These are phyloP conservation scores for Penicillium crystallinum DNA, from an alignment of 495 filamentous ascomycete species.

Conservation along the genomic window DNA sequence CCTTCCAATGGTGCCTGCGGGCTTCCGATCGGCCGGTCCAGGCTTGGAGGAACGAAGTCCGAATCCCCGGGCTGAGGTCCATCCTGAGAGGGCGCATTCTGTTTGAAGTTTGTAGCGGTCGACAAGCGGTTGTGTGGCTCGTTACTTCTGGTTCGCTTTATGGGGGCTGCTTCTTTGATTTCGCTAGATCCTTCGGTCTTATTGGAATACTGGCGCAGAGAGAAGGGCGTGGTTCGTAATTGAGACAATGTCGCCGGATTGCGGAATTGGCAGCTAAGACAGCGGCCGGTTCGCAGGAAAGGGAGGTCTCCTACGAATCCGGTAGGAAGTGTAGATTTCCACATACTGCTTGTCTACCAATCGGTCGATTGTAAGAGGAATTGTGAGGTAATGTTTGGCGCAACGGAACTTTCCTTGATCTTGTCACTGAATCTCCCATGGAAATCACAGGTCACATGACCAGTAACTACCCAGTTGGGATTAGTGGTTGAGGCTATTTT, in stretches of 20 bases:
- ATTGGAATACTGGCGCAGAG: constrained; percentile 31
- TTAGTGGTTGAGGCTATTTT: not conserved
- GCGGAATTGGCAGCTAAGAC: constrained; percentile 39
- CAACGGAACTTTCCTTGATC: too few species aligned
- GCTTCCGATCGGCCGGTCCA: constrained; percentile 79
- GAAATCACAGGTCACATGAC: constrained; percentile 2
- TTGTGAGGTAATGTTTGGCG: not conserved
- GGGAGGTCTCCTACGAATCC: constrained; percentile 18
- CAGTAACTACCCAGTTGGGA: not conserved
- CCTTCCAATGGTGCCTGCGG: constrained; percentile 62
- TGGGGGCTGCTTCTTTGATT: not conserved
- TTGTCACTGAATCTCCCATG: not conserved
- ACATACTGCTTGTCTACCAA: constrained; percentile 23
- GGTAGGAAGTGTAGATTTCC: constrained; percentile 24
- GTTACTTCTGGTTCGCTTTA: not conserved
- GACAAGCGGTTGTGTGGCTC: constrained; percentile 2
- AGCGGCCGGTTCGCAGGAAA: constrained; percentile 29
- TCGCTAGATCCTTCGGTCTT: constrained; percentile 1
- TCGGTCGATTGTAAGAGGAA: not conserved
- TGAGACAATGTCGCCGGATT: constrained; percentile 16
- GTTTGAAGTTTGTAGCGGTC: constrained; percentile 27
- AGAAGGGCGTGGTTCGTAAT: constrained; percentile 17
- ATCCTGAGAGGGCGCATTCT: constrained; percentile 23
- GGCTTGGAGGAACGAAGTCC: constrained; percentile 60
- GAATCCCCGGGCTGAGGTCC: constrained; percentile 43